Evolutionary conservation across 306 rosid species (phyloP).

Genomic region (Casuarina cunninghamiana): DNA sequence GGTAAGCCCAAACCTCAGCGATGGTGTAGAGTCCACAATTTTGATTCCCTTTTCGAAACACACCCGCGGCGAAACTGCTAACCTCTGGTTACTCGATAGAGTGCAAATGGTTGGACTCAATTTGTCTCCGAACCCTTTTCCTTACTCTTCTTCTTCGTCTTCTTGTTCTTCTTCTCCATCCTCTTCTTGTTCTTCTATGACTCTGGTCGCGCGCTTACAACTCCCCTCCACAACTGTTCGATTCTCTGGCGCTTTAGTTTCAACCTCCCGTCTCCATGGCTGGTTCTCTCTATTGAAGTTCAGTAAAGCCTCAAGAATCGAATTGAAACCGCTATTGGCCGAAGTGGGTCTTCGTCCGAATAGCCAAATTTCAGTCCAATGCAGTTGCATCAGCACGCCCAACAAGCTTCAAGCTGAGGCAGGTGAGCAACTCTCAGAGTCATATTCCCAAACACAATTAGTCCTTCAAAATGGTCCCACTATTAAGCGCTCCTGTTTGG

Average conservation of each 20-base stretch:
- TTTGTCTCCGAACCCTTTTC: conserved; percentile 21
- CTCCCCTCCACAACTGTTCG: conserved; percentile 13
- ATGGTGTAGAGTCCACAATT: not conserved
- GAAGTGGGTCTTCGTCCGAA: conserved; percentile 25
- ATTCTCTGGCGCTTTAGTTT: conserved; percentile 12
- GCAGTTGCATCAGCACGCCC: conserved; percentile 26
- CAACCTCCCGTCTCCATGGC: conserved; percentile 19
- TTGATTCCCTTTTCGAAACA: not conserved
- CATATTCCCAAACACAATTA: conserved; percentile 47
- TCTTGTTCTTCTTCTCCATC: conserved; percentile 14
- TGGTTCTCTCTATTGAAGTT: conserved; percentile 9
- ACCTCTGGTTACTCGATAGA: not conserved
- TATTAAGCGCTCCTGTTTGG: not conserved
- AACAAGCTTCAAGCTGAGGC: not conserved
- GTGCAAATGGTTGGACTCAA: conserved; percentile 39
- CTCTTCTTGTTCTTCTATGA: conserved; percentile 16
- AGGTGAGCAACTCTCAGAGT: conserved; percentile 47
- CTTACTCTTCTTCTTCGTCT: conserved; percentile 12
- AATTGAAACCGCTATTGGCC: conserved; percentile 17
- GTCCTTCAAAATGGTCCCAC: not conserved
- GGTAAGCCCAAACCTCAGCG: not conserved
- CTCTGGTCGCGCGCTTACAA: conserved; percentile 7
- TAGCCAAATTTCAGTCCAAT: conserved; percentile 20
- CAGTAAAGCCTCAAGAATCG: conserved; percentile 12
- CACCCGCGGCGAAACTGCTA: not conserved